Evolutionary conservation across 2,329 filamentous ascomycete species (phyloP), one percentile per base, ranked within the genome.

Genomic region (Fusarium heterosporum): DNA sequence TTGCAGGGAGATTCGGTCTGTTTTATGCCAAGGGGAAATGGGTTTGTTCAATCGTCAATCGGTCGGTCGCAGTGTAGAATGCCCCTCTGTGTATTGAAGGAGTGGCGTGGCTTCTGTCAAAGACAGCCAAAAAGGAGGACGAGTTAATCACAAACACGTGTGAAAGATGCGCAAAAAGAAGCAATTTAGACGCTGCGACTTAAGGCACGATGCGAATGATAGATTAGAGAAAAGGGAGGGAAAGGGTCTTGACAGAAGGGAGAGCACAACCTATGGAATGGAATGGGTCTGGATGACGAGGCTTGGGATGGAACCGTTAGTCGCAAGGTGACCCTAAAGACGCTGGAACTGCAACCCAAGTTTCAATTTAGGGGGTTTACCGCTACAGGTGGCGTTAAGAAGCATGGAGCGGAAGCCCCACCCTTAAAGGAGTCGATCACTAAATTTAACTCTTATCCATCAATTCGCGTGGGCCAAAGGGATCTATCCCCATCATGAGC

Each of bases 101-200:
- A 77, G 70, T 70, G 77, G 73, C 64, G 65, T 64, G 73, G 74
- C 72, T 72, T 77, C 75, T 78, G 50, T 79, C 76, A 75, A 79
- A 78, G 78, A 78, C 48, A 71, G 73, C 73, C 74, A 45, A 56
- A 48, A 56, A 43, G 34, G 42, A 19, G 64, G 50, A 38, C 29
- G 55, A 55, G 40, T 41, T 28, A 30, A 56, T 45, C 41, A 30
- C 34, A 59, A 46, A 39, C 49, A 41, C 29, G 38, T 52, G 30
- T 34, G 29, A 62, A 50, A 26, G 54, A 54, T 56, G 47, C 19
- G 30, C 41, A 55, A 54, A 29, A 41, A 50, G 19, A 40, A 49
- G 45, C 43, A 57, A 49, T 38, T 45, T 56, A 54, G 53, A 61
- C 55, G 64, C 50, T 53, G 42, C 46, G 59, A 58, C 52, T 63